phyloP scores from a whole-genome alignment of 305 asterid genomes.

The Stenogyne calaminthoides region DNA sequence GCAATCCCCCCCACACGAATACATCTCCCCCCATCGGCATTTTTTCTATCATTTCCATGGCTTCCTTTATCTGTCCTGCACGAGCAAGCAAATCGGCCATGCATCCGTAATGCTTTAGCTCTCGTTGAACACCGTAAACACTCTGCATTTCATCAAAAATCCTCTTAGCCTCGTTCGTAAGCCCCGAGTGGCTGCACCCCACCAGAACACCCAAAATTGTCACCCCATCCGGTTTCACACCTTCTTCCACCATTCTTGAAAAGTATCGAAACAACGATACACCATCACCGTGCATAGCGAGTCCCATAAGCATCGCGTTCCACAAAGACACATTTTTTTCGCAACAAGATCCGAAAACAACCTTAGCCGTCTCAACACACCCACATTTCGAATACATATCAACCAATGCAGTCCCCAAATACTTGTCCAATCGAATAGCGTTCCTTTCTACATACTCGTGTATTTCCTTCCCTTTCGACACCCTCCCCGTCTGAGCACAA shows the following conservation, averaged over 20 bases:
- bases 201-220: slow-evolving; percentile 64
- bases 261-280: slow-evolving; percentile 49
- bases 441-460: slow-evolving; percentile 41
- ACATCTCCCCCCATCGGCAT: slow-evolving; percentile 80
- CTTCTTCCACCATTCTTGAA: slow-evolving; percentile 51
- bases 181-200: slow-evolving; percentile 89
- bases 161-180: slow-evolving; percentile 49
- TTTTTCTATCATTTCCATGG: slow-evolving; percentile 57
- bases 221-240: slow-evolving; percentile 68
- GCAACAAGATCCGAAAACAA: slow-evolving; percentile 43
- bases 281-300: slow-evolving; percentile 72
- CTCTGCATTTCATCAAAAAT: slow-evolving; percentile 65
- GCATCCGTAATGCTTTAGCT: slow-evolving; percentile 84
- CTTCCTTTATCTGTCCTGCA: slow-evolving; percentile 71
- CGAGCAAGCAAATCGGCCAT: slow-evolving; percentile 81
- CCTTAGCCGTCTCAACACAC: slow-evolving; percentile 56
- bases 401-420: slow-evolving; percentile 71
- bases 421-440: slow-evolving; percentile 45
- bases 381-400: slow-evolving; percentile 89
- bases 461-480: slow-evolving; percentile 56
- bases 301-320: slow-evolving; percentile 83
- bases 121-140: slow-evolving; percentile 51
- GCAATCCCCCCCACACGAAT: slow-evolving; percentile 83
- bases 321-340: slow-evolving; percentile 58
- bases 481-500: slow-evolving; percentile 71